Base-by-base conservation (phyloP, 768 basidiomycete species). In the Hirschioporus abietinus region DNA sequence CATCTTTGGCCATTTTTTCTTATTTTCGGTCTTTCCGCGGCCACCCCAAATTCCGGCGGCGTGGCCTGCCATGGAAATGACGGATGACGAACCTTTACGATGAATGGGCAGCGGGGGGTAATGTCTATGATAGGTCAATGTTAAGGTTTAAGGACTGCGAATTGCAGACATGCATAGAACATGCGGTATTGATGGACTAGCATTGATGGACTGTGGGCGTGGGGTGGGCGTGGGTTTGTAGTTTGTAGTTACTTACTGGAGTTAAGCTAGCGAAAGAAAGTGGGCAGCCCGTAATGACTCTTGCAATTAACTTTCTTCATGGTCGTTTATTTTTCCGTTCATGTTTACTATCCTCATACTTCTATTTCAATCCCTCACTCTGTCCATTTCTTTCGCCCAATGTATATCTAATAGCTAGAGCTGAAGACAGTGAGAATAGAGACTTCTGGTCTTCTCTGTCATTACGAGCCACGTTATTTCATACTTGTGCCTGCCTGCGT, bases 301-400 rank as follows among this genome's bases (percentile, higher is more conserved):
- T 26, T 42, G 25, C 63, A 25, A 63, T 63, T 34, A 64, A 27
- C 24, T 58, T 30, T 58, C 35, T 36, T 7, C 64, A 64, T 17
- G 35, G 18, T 35, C 35, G 35, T 64, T 27, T 42, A 5, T 52
- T 58, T 64, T 52, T 64, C 52, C 42, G 23, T 26, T 58, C 64
- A 52, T 64, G 58, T 8, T 30, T 35, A 63, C 15, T 34, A 63
- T 34, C 30, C 8, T 63, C n/a, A 42, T 42, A 63, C 2, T 34
- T 34, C 30, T 42, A 25, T 23, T 23, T 34, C 23, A 63, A 9
- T 23, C 23, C 34, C 42, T 42, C 42, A 63, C 63, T 34, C 63
- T 63, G 24, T 63, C 42, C 63, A 8, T 23, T 34, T 63, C 30
- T 63, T 63, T 42, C 26, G 42, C 42, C 42, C 42, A 52, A 52